Evolutionary conservation across 768 basidiomycete species (phyloP), one percentile per base, ranked within the genome.

Genomic region (Xanthoconium stramineum): DNA sequence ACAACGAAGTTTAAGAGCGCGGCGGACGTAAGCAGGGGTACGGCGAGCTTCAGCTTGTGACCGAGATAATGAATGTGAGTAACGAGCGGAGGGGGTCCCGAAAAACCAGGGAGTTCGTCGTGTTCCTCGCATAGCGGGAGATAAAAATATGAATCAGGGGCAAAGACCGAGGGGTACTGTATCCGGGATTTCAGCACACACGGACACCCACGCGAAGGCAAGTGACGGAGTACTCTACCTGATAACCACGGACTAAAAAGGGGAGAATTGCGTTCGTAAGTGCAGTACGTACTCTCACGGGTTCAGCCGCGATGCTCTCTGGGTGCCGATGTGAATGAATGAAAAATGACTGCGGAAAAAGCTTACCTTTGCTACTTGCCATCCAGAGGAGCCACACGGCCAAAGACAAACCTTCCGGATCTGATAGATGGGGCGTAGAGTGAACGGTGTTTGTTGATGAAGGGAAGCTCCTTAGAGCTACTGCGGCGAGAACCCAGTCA

Each of bases 381-480:
- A 79, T 73, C 81, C 80, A 81, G 32, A 78, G 62, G 17, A 82
- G 59, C 79, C 78, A 81, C 6, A 76, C 38, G 10, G 73, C 66
- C 19, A 82, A 63, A 13, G 79, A 73, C 35, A 73, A 71, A 17
- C 71, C 61, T 38, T 73, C 74, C 5, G 64, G 60, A 60, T 79
- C 75, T 19, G 63, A 51, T 29, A 52, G 47, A 58, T 62, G 70
- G 62, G 73, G 47, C 19, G 33, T 35, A 17, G 58, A 47, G 32
- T 45, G 42, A 52, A 44, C 36, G n/a, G 44, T 28, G 40, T 39
- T 32, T 20, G 40, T 47, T 5, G 50, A 56, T 7, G 37, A 51
- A 37, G 55, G 40, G 32, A 42, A 33, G n/a, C 50, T 60, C 48
- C 63, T 61, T 2, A 59, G 45, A 28, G 50, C 53, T 9, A 58